Conservation (phyloP, 1,284 basidiomycete species). For the Phellopilus nigrolimitatus region DNA sequence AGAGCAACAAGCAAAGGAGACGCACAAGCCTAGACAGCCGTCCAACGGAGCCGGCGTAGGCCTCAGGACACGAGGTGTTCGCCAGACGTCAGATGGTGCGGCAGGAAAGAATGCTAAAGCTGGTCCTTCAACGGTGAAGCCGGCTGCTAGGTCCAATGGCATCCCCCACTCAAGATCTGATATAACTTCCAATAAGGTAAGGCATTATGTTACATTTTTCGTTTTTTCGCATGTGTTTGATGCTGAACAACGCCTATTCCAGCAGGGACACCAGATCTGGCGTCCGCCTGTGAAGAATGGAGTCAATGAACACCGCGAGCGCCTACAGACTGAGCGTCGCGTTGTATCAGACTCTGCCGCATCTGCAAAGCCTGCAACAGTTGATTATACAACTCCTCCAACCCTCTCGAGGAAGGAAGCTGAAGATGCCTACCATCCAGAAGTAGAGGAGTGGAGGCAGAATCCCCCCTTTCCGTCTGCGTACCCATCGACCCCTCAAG, state of each 20-base stretch:
- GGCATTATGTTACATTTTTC: background rate
- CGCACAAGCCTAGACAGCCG: background rate
- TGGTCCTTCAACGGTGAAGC: constrained; percentile 11
- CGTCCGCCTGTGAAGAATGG: constrained; percentile 11
- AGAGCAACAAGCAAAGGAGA: background rate
- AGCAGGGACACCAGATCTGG: constrained; percentile 15
- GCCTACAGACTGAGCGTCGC: constrained; percentile 1
- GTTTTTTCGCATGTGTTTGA: no score
- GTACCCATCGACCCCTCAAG: constrained; percentile 31
- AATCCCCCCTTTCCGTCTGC: constrained; percentile 49
- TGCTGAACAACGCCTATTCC: background rate
- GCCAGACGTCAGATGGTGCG: constrained; percentile 8
- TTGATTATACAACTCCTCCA: constrained; percentile 4
- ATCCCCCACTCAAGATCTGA: constrained; percentile 12
- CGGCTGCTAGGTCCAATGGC: constrained; percentile 7
- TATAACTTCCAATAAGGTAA: constrained; percentile 3
- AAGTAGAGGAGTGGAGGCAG: constrained; percentile 37
- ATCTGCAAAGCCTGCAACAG: constrained; percentile 21
- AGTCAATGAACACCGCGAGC: constrained; percentile 8
- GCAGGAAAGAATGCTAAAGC: background rate
- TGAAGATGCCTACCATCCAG: constrained; percentile 8
- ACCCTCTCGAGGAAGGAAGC: constrained; percentile 3
- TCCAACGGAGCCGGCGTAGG: constrained; percentile 8
- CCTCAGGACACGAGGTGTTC: constrained; percentile 7
- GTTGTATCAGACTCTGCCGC: constrained; percentile 18